phyloP scores from a whole-genome alignment of 495 filamentous ascomycete genomes.

The Rostrohypoxylon terebratum region DNA sequence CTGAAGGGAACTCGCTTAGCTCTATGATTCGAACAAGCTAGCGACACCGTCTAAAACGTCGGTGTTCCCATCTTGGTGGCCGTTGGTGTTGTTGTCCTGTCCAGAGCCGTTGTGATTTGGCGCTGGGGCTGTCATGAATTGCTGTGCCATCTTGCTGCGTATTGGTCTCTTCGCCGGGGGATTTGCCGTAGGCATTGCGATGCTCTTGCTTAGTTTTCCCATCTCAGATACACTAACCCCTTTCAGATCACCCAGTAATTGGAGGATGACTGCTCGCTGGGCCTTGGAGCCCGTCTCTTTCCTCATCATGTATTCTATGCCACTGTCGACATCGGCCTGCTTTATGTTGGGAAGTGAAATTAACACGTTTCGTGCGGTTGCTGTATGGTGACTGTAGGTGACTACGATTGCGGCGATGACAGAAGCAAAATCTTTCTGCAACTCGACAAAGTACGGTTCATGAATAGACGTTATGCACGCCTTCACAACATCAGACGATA shows the following conservation, averaged over 20 bases:
- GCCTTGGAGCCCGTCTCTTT: slow-evolving; percentile 69
- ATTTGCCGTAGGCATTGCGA: slow-evolving; percentile 36
- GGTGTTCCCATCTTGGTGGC: slow-evolving; percentile 31
- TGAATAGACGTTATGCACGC: slow-evolving; percentile 88
- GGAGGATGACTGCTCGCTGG: slow-evolving; percentile 85
- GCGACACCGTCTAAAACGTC: slow-evolving; percentile 49
- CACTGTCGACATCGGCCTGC: slow-evolving; percentile 67
- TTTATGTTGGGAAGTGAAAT: slow-evolving; percentile 67
- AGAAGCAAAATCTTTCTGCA: slow-evolving; percentile 90
- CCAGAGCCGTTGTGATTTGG: slow-evolving; percentile 13
- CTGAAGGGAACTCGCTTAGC: not conserved
- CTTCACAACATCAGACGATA: slow-evolving; percentile 83
- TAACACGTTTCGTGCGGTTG: slow-evolving; percentile 67
- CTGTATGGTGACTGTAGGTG: slow-evolving; percentile 73
- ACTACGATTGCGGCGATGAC: slow-evolving; percentile 88
- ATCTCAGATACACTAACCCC: slow-evolving; percentile 93
- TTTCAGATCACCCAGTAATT: slow-evolving; percentile 84
- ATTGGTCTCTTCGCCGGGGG: slow-evolving; percentile 49
- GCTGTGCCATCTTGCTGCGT: slow-evolving; percentile 67
- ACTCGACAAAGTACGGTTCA: slow-evolving; percentile 95
- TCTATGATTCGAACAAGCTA: slow-evolving; percentile 48
- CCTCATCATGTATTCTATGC: slow-evolving; percentile 66
- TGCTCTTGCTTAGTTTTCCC: slow-evolving; percentile 75
- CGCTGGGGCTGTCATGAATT: slow-evolving; percentile 61
- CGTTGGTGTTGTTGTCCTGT: not conserved